Evolutionary conservation across 225 moss, liverwort and hornwort species (phyloP).

Genomic region (Straminergon stramineum): DNA sequence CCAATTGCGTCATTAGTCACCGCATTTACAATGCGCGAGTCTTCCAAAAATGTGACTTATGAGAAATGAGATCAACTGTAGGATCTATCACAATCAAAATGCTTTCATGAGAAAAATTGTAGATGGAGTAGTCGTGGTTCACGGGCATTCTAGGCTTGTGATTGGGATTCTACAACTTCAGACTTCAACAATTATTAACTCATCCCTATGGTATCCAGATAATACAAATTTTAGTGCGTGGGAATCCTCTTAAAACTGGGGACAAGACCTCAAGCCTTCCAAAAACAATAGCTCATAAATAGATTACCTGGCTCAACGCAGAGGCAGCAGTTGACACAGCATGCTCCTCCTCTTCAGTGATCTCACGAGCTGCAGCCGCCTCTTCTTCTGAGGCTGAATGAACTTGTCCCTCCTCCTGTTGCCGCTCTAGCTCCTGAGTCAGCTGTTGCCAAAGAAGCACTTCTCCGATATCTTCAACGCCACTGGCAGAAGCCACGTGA

Average conservation of each 20-base stretch:
- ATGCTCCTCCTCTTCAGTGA: conserved; percentile 77
- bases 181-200: neutral
- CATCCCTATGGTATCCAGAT: neutral
- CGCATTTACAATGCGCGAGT: neutral
- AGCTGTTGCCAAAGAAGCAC: conserved; percentile 83
- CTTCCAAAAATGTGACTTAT: neutral
- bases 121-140: neutral
- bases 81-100: neutral
- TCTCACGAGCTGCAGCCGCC: conserved; percentile 80
- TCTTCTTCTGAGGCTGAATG: conserved; percentile 72
- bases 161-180: neutral
- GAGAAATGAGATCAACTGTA: neutral
- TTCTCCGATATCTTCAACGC: conserved; percentile 70
- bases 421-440: conserved; percentile 75
- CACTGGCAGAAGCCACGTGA: conserved; percentile 9
- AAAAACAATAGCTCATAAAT: neutral
- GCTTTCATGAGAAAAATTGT: neutral
- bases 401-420: conserved; percentile 48
- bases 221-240: neutral
- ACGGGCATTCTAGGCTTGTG: neutral
- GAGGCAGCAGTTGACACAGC: conserved; percentile 61
- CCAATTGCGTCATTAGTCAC: neutral
- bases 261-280: neutral
- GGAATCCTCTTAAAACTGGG: neutral
- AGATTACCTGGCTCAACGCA: conserved; percentile 53